Evolutionary conservation across 805 yeast genomes (phyloP).

Genomic region (Nakazawaea laoshanensis): DNA sequence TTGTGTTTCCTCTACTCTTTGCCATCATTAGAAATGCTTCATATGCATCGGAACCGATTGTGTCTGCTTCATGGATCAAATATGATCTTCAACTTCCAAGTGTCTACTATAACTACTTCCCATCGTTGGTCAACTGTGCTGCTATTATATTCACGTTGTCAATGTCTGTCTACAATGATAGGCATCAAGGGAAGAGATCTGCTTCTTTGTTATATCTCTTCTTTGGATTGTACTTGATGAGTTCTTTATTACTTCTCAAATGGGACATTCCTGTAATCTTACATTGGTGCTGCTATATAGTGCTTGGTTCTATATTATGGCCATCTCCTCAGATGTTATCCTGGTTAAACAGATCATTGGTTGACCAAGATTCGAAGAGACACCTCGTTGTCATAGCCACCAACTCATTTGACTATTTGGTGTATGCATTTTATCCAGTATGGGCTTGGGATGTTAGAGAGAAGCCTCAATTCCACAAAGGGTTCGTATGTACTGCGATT

Average conservation of each 20-base stretch:
- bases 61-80: constrained; percentile 38
- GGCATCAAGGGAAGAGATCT: constrained; percentile 11
- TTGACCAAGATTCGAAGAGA: constrained; percentile 12
- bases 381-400: constrained; percentile 28
- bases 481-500: constrained; percentile 27
- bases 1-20: constrained; percentile 31
- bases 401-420: constrained; percentile 29
- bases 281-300: constrained; percentile 16
- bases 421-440: constrained; percentile 30
- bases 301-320: constrained; percentile 13
- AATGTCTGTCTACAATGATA: constrained; percentile 16
- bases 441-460: constrained; percentile 29
- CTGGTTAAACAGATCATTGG: constrained; percentile 16
- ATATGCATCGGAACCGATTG: constrained; percentile 29
- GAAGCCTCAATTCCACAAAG: constrained; percentile 24
- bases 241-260: constrained; percentile 11
- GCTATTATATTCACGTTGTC: constrained; percentile 17
- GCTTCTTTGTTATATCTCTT: constrained; percentile 14
- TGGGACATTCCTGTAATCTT: constrained; percentile 16
- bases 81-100: constrained; percentile 7
- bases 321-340: constrained; percentile 16
- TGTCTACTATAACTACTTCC: constrained; percentile 15
- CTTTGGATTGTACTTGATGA: constrained; percentile 11
- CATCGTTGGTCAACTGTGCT: constrained; percentile 14
- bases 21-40: constrained; percentile 28